These are phyloP conservation scores for Nematodospora valgi DNA, from an alignment of 805 yeast genomes.

Conservation along the genomic window DNA sequence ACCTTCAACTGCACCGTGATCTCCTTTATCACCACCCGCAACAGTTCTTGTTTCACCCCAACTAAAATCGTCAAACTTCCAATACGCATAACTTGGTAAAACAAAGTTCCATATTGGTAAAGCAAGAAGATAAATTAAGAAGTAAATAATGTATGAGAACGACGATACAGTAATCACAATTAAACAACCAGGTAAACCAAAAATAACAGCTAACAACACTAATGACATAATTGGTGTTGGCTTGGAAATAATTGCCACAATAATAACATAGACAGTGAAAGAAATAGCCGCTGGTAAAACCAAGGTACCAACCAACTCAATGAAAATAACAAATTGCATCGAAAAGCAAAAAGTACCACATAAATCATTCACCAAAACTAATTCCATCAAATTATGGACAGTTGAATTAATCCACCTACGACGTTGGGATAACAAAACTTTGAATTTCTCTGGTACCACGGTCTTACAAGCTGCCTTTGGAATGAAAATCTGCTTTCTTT, in stretches of 20 bases:
- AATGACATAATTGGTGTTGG: constrained; percentile 81
- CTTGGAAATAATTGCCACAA: constrained; percentile 61
- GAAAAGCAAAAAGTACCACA: constrained; percentile 95
- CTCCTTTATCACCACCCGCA: constrained; percentile 60
- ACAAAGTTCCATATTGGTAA: constrained; percentile 94
- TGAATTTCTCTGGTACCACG: constrained; percentile 78
- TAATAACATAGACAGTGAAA: constrained; percentile 76
- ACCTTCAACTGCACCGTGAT: constrained; percentile 70
- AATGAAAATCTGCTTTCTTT: constrained; percentile 79
- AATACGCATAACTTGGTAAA: constrained; percentile 79
- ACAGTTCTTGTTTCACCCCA: constrained; percentile 96
- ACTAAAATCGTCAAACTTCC: constrained; percentile 95
- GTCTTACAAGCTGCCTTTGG: constrained; percentile 93
- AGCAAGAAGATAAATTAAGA: constrained; percentile 71
- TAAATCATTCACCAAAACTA: constrained; percentile 76
- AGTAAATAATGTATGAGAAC: constrained; percentile 70
- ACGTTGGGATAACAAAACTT: constrained; percentile 81
- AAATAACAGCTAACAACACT: constrained; percentile 68
- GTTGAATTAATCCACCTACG: constrained; percentile 98
- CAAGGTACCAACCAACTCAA: constrained; percentile 83
- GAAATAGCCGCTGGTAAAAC: constrained; percentile 86
- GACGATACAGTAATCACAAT: constrained; percentile 80
- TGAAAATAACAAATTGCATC: constrained; percentile 85
- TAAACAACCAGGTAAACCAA: constrained; percentile 82
- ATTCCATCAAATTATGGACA: constrained; percentile 86